These are phyloP conservation scores for Diaporthe caulivora DNA, from an alignment of 2,329 filamentous ascomycete species.

Conservation along the genomic window DNA sequence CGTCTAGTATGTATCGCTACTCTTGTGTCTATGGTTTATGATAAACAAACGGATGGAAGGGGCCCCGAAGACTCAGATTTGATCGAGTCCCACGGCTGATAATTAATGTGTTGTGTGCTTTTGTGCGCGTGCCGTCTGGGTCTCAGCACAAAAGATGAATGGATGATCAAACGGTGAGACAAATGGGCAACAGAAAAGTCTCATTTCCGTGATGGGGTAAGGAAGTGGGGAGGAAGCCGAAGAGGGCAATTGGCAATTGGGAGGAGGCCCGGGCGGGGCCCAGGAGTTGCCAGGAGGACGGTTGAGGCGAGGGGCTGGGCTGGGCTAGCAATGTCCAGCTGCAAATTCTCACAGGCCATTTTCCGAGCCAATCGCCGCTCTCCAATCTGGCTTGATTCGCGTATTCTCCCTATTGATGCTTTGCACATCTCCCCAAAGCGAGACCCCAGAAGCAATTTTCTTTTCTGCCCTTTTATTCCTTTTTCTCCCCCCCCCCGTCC, in stretches of 20 bases:
- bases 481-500: not conserved
- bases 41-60: not conserved
- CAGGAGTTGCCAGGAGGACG: too few species aligned
- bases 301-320: not conserved
- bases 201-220: conserved; percentile 35
- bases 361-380: conserved; percentile 28
- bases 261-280: not conserved
- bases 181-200: conserved; percentile 10
- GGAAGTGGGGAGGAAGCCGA: conserved; percentile 16
- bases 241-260: conserved; percentile 26
- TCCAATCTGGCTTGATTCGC: conserved; percentile 32
- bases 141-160: not conserved
- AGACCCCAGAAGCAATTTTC: conserved; percentile 12
- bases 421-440: conserved; percentile 18
- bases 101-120: not conserved
- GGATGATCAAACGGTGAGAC: conserved; percentile 20
- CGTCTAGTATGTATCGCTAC: not conserved
- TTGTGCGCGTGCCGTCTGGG: not conserved
- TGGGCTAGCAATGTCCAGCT: conserved; percentile 18
- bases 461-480: conserved; percentile 34
- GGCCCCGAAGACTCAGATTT: not conserved
- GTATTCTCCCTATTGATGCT: conserved; percentile 34
- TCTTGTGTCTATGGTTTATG: not conserved
- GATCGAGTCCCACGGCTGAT: not conserved
- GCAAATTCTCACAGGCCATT: conserved; percentile 27